Conservation (phyloP, 306 rosid species). For the Vachellia collinsii region DNA sequence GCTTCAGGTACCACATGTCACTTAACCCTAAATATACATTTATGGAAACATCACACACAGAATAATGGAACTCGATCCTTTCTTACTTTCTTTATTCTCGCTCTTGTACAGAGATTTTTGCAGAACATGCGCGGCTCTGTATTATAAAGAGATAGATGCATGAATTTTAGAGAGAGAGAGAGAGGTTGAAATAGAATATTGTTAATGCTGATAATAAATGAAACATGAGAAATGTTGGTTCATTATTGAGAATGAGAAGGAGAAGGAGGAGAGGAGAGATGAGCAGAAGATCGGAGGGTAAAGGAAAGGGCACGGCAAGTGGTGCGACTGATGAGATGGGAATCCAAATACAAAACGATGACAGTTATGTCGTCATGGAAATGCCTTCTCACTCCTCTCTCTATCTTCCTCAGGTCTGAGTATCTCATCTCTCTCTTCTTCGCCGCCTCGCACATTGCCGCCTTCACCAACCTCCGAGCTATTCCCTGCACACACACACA, state of each 20-base stretch:
- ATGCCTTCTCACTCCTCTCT: conserved; percentile 93
- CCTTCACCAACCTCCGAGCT: conserved; percentile 73
- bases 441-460: conserved; percentile 85
- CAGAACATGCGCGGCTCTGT: too few relatives aligned
- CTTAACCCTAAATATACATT: too few relatives aligned
- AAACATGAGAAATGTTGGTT: too few relatives aligned
- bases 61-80: too few relatives aligned
- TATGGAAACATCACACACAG: too few relatives aligned
- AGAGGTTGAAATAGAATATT: too few relatives aligned
- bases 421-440: conserved; percentile 98
- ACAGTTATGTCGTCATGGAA: conserved; percentile 97
- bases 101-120: too few relatives aligned
- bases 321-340: conserved; percentile 56
- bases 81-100: too few relatives aligned
- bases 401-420: conserved; percentile 88
- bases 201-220: too few relatives aligned
- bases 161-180: too few relatives aligned
- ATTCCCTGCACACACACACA: conserved; percentile 58
- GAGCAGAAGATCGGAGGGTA: conserved; percentile 47
- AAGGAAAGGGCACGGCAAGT: conserved; percentile 55
- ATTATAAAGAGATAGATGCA: too few relatives aligned
- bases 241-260: background rate
- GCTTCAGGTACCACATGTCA: too few relatives aligned
- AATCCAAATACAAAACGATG: conserved; percentile 79
- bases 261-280: background rate